Evolutionary conservation across 192 early-diverging fungal species (phyloP).

Genomic region (Rhizophagus prolifer): DNA sequence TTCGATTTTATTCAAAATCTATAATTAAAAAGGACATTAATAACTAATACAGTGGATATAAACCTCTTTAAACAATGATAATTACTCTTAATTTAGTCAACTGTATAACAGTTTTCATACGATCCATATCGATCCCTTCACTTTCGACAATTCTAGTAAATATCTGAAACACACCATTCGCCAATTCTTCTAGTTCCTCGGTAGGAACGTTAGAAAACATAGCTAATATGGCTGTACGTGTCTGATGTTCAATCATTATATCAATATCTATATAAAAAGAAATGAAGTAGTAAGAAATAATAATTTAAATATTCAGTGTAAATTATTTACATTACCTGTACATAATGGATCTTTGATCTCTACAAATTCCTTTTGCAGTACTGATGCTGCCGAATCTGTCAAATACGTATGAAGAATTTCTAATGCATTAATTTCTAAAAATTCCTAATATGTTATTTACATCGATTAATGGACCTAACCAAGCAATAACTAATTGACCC

Average conservation of each 20-base stretch:
- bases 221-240: slow-evolving; percentile 44
- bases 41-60: not conserved
- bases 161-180: slow-evolving; percentile 44
- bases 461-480: slow-evolving; percentile 53
- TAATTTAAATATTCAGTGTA: not conserved
- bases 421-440: slow-evolving; percentile 33
- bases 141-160: slow-evolving; percentile 43
- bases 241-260: slow-evolving; percentile 46
- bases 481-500: slow-evolving; percentile 53
- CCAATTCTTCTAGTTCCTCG: slow-evolving; percentile 50
- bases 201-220: slow-evolving; percentile 54
- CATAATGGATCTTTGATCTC: slow-evolving; percentile 62
- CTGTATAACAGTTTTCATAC: slow-evolving; percentile 53
- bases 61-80: not conserved
- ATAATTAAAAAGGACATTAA: not conserved
- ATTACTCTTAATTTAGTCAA: slow-evolving; percentile 50
- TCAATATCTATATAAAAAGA: slow-evolving; percentile 37
- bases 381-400: slow-evolving; percentile 57
- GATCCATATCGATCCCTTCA: slow-evolving; percentile 59
- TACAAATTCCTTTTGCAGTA: slow-evolving; percentile 60
- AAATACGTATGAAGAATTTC: slow-evolving; percentile 43
- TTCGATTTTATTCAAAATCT: slow-evolving; percentile 42
- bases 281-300: too few relatives aligned
- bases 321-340: slow-evolving; percentile 42
- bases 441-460: slow-evolving; percentile 41